Base-by-base conservation (phyloP, 1,139 yeast genomes). In the Pichia sp. region DNA sequence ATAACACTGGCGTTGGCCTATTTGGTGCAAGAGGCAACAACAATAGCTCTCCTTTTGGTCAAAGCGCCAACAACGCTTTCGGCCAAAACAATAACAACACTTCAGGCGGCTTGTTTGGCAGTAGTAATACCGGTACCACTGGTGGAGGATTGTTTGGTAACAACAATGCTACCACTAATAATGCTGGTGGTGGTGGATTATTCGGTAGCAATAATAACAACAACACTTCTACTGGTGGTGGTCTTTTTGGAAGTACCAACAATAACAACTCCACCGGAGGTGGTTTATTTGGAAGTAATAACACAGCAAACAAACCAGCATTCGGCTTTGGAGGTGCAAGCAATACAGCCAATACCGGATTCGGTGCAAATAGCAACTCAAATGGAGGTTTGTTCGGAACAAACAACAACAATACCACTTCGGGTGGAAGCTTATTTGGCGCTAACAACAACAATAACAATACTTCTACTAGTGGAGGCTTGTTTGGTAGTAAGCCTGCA, bases 351-450 rank as follows among this genome's bases (percentile, higher is more conserved):
- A 52, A 81, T 47, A 72, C 80, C 38, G 72, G 77, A 1, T 78
- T 80, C 45, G 84, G 78, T 47, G 88, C 76, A 69, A 89, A 42
- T 69, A 54, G 26, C 42, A 42, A 16, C 11, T 45, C 55, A 8
- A 15, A 48, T 11, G 58, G 59, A 41, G 53, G 52, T 15, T 19
- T 56, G 19, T 58, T 57, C 51, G 59, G 60, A 32, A 44, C 41
- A n/a, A 59, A 51, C 23, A 56, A 53, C 45, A 60, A 54, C 19
- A 89, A 44, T 69, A 54, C 31, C 34, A 31, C 31, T 5, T 41
- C 55, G 6, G 23, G 50, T 11, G 58, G 59, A 34, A 53, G 52
- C 13, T 19, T 56, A 15, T 58, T 57, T 54, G 59, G 76, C 13
- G 53, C 53, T 29, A 59, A 75, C 15, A 54, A 71, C 71, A 41